These are phyloP conservation scores for Silene conica DNA, from an alignment of 148 eudicot species.

Conservation along the genomic window DNA sequence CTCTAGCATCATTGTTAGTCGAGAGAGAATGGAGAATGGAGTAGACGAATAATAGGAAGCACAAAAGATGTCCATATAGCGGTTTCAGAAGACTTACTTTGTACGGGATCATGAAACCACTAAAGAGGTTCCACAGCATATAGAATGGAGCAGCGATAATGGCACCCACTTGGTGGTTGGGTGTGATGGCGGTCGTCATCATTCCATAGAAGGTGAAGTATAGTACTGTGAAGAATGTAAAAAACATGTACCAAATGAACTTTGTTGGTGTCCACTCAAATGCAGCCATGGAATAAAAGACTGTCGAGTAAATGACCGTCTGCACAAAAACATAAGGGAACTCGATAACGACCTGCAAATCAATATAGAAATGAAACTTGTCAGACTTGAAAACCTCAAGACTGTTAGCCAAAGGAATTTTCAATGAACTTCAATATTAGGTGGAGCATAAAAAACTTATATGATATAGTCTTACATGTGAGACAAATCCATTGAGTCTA, in stretches of 20 bases:
- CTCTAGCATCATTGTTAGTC: not conserved
- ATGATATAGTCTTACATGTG: no score
- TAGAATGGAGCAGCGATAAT: constrained; percentile 90
- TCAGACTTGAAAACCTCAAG: not conserved
- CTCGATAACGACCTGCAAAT: constrained; percentile 83
- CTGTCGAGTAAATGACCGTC: constrained; percentile 65
- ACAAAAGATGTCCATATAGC: not conserved
- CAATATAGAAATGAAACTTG: not conserved
- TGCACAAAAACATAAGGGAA: constrained; percentile 91
- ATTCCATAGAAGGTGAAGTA: constrained; percentile 97
- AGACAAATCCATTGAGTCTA: no score
- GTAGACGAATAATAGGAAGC: constrained; percentile 1
- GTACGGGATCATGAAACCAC: constrained; percentile 98
- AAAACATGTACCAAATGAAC: constrained; percentile 72
- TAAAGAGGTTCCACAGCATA: constrained; percentile 98
- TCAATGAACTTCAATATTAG: not conserved
- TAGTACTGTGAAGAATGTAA: constrained; percentile 76
- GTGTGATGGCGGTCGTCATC: constrained; percentile 98
- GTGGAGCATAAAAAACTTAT: no score
- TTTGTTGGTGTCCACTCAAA: constrained; percentile 75
- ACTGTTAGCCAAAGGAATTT: no score
- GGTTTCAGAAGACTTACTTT: constrained; percentile 45
- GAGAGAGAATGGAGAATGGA: not conserved
- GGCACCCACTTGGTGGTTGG: constrained; percentile 89
- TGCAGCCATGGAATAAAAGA: constrained; percentile 82